Percentiles rank a stretch among this genome's conserved stretches.
Evolutionary conservation across 345 rosid species (phyloP).

Genomic region (Salix brachista): DNA sequence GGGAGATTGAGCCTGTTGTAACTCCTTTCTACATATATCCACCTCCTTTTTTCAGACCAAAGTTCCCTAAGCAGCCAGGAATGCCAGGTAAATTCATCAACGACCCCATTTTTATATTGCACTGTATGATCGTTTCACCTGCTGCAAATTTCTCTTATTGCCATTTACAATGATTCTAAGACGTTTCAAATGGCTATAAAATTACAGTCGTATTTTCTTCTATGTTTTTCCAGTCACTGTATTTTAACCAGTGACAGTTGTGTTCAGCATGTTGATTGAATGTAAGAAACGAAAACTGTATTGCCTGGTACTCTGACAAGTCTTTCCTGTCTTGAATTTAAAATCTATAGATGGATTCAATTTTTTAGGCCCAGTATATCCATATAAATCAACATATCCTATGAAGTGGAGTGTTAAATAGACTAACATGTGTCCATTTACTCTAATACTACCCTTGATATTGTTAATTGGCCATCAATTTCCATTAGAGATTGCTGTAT

Average conservation of each 20-base stretch:
- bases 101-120: background rate
- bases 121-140: background rate
- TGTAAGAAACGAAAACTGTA: background rate
- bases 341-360: background rate
- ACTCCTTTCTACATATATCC: slow-evolving; percentile 95
- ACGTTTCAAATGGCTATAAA: background rate
- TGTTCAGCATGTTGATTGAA: background rate
- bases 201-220: background rate
- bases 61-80: slow-evolving; percentile 82
- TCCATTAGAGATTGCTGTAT: background rate
- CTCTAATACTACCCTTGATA: background rate
- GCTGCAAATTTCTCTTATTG: background rate
- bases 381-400: background rate
- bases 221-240: background rate
- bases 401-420: background rate
- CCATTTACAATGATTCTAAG: background rate
- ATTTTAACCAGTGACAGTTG: background rate
- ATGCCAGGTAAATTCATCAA: slow-evolving; percentile 56
- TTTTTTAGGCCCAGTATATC: background rate
- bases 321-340: background rate
- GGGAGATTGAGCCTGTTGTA: slow-evolving; percentile 91
- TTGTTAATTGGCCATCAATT: background rate
- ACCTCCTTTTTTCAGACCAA: slow-evolving; percentile 93
- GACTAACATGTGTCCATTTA: background rate
- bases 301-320: background rate